phyloP scores from a whole-genome alignment of 108 stramenopile species.

The Nitzschia palea region DNA sequence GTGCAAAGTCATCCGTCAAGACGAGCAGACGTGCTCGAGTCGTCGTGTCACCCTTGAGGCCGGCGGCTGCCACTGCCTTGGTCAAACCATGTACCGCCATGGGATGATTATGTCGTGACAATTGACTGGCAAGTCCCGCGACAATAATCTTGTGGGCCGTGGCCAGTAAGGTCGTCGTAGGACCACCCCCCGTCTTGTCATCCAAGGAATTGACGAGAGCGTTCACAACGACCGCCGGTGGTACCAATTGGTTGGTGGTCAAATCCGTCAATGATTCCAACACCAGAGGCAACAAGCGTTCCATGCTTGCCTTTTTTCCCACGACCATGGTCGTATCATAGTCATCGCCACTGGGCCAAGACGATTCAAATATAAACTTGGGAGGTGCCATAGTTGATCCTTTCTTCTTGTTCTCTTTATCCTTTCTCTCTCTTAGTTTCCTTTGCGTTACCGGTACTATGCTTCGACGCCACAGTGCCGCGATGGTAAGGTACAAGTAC shows the following conservation, averaged over 20 bases:
- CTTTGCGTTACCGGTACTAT: too few species aligned
- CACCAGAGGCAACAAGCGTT: slow-evolving; percentile 7
- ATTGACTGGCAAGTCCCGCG: slow-evolving; percentile 27
- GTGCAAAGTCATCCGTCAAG: slow-evolving; percentile 20
- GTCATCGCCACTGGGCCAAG: too few species aligned
- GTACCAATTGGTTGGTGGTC: background rate
- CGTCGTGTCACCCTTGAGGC: background rate
- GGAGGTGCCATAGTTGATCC: too few species aligned
- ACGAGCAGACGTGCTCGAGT: slow-evolving; percentile 22
- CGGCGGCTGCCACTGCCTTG: slow-evolving; percentile 27
- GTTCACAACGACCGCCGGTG: background rate
- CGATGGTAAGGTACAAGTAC: too few species aligned
- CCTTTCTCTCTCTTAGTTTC: too few species aligned
- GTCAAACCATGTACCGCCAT: slow-evolving; percentile 66
- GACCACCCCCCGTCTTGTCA: slow-evolving; percentile 6
- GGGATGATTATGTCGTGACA: slow-evolving; percentile 69
- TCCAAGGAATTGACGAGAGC: slow-evolving; percentile 21
- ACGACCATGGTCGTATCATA: slow-evolving; percentile 26
- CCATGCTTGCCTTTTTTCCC: slow-evolving; percentile 16
- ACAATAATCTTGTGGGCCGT: slow-evolving; percentile 17
- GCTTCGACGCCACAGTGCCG: too few species aligned
- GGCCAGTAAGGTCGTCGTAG: background rate
- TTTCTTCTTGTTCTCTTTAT: too few species aligned
- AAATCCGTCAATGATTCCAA: slow-evolving; percentile 14
- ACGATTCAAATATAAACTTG: too few species aligned